Conservation (phyloP, 2,329 filamentous ascomycete species). For the Pseudopithomyces chartarum region DNA sequence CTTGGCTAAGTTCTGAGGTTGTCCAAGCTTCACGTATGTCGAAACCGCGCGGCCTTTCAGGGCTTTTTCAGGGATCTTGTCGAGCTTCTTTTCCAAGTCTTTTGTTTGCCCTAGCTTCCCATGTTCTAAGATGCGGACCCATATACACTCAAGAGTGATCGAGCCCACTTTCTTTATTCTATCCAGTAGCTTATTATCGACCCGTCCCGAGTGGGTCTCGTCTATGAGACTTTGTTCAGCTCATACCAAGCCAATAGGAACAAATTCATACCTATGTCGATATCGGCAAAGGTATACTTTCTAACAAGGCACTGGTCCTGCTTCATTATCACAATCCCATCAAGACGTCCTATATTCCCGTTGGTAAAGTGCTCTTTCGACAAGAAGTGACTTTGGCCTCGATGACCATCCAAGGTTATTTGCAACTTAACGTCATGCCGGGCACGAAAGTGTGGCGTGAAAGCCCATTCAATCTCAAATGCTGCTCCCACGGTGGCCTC, state of each 20-base stretch:
- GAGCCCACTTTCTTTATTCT: too few species aligned
- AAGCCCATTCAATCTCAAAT: slow-evolving; percentile 21
- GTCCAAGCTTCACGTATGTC: slow-evolving; percentile 2
- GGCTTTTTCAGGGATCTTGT: slow-evolving; percentile 25
- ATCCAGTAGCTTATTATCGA: too few species aligned
- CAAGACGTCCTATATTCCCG: too few species aligned
- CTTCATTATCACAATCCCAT: neutral
- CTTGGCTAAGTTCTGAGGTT: neutral
- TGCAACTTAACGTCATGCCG: slow-evolving; percentile 13
- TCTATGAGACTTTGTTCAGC: too few species aligned
- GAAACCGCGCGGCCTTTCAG: slow-evolving; percentile 24
- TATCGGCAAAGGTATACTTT: slow-evolving; percentile 29
- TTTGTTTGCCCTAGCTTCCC: too few species aligned
- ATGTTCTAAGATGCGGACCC: too few species aligned
- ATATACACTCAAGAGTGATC: too few species aligned
- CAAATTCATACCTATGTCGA: slow-evolving; percentile 16
- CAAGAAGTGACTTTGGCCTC: too few species aligned
- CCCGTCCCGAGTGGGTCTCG: too few species aligned
- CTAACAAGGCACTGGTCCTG: slow-evolving; percentile 4
- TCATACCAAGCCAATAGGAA: too few species aligned
- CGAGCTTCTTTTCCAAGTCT: too few species aligned
- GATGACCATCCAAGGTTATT: slow-evolving; percentile 24
- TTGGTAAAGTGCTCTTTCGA: too few species aligned
- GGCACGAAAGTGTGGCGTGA: slow-evolving; percentile 6
- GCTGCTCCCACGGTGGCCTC: slow-evolving; percentile 30